Base-by-base conservation (phyloP, 768 basidiomycete genomes). In the Mycena albidolilacea region DNA sequence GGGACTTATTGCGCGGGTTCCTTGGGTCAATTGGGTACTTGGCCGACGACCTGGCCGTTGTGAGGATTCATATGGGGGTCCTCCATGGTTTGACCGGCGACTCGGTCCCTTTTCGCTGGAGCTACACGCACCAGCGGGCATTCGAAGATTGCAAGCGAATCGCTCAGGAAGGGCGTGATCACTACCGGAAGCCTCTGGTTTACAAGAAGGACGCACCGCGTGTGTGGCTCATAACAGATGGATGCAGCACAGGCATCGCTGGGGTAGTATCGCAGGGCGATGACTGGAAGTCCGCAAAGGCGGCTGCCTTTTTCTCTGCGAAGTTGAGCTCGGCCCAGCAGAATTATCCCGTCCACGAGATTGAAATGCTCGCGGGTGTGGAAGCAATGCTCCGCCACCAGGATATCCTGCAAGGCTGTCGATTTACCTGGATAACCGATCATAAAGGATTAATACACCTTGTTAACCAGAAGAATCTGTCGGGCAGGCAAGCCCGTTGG, bases 101-200 rank as follows among this genome's bases (percentile, higher is more conserved):
- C 30, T 30, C 30, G 30, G 30, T 30, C 30, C 30, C 30, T 30
- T 30, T 23, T 30, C 3, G 30, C 4, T 30, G 30, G 30, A 30
- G 30, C 30, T 30, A 30, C 3, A 30, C 30, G 30, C 30, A 30
- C 3, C 30, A 30, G 30, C 30, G 88, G 23, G 65, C 65, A 0
- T 64, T 64, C 70, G 78, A 85, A 15, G 79, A 79, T 5, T 78
- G 85, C 17, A 86, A 86, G 63, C 30, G 38, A 0, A 54, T 83
- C 0, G 78, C 76, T 0, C n/a, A 76, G 5, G 41, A 35, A 5
- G 68, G 61, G 23, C 46, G 75, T 5, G 68, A 82, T 5, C 81
- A 82, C 48, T 62, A 67, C 64, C 61, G 80, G 7, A 57, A 69
- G 2, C 79, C 80, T 2, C 19, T 82, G 9, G 38, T 74, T 2